Base-by-base conservation (phyloP, 2,329 filamentous ascomycete species). In the Penicillium sp. region DNA sequence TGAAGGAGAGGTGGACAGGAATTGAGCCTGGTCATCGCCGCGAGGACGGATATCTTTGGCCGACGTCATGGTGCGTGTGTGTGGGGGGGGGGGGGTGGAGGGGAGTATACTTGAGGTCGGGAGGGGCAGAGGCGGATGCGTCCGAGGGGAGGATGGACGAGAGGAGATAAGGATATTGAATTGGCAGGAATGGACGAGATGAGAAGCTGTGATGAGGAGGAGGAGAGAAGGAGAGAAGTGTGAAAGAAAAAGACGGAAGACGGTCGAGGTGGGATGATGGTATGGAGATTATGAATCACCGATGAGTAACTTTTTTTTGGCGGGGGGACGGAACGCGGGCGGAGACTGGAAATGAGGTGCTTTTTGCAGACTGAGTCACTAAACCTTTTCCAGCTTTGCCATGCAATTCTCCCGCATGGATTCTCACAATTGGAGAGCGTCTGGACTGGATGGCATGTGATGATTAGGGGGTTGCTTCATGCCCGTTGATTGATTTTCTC, bases 1-100 rank as follows among this genome's bases (percentile, higher is more conserved):
- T 40, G 77, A 79, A 27, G 91, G 90, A 46, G 89, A 93, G 41
- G 81, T 83, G 29, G 86, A 90, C 53, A 90, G 73, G 64, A 80
- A 82, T 64, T 84, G 73, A 66, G 76, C 83, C 64, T 62, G 49
- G 6, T 62, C 62, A 47, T 61, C 62, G 48, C 59, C 53, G 40
- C 53, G 59, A 44, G 55, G 48, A 48, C 59, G 59, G 44, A 70
- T 71, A 51, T 71, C 67, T 60, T 54, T 65, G 45, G 68, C 58
- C 47, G 62, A 56, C 18, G 65, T 52, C 63, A 66, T 60, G 45
- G 47, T 55, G 61, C 24, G 32, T 51, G 49, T 11, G 8, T 35
- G 27, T 25, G 34, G 32, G 35, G 4, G 39, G 34, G 32, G 35
- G 4, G 39, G 34, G 25, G 27, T 25, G 28, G 45, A 43, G 12